Base-by-base conservation (phyloP, 495 filamentous ascomycete genomes). In the Lophiotrema nucula region DNA sequence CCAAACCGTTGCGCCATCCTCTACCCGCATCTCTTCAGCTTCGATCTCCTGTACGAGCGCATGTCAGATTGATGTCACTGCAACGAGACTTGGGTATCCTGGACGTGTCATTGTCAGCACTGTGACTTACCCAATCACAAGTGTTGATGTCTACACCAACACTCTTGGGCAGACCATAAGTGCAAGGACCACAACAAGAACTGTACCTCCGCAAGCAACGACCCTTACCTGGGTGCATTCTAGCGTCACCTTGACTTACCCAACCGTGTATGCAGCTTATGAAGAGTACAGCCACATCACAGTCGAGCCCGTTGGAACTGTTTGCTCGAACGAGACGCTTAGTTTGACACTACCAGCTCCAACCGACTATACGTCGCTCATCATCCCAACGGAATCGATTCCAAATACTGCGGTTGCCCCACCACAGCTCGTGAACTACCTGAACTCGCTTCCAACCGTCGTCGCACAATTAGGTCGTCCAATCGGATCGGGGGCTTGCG, bases 21-120 rank as follows among this genome's bases (percentile, higher is more conserved):
- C 47, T 12, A 51, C 31, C 6, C 46, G 8, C 10, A 18, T 42
- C 2, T 41, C 53, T 15, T 19, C 53, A 15, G 21, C 47, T 16
- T 50, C 58, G 1, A 42, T 60, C 8, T 51, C 58, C 38, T 66
- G 64, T 39, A 24, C 47, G 1, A 51, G 28, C 22, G 52, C 18
- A 45, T 66, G 62, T 53, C 47, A 55, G 35, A 49, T 66, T 25
- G 53, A 62, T 33, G 48, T 63, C 3, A 63, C 55, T 21, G 64
- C 52, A 3, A 61, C 47, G 1, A 46, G 45, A 4, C 43, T 66
- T 15, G 47, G 22, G 18, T 66, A 50, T 47, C 64, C 64, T 5
- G 59, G 49, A 2, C 25, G 33, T 25, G 64, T 66, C 19, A 39
- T 53, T 3, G 48, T 53, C 16, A 47, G 33, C 19, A 66, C 58